Evolutionary conservation across 495 filamentous ascomycete species (phyloP).

Genomic region (Aspergillus haitiensis): DNA sequence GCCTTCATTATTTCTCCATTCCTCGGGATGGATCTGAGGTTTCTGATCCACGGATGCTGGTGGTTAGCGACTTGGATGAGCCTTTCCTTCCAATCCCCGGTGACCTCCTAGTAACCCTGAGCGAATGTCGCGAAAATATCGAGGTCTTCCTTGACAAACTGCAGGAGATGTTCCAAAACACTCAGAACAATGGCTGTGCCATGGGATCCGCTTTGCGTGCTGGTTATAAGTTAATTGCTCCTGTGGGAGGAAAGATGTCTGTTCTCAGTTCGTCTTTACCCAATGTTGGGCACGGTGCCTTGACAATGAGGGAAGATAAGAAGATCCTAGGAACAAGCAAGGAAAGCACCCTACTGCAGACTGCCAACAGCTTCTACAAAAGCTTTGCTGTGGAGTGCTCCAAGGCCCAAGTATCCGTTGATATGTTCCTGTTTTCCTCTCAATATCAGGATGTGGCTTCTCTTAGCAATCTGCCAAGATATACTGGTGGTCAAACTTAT

Average conservation of each 20-base stretch:
- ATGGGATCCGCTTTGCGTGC: constrained; percentile 92
- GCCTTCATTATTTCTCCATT: constrained; percentile 92
- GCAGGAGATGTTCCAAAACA: constrained; percentile 95
- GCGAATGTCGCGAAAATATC: constrained; percentile 85
- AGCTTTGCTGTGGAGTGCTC: constrained; percentile 98
- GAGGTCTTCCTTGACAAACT: constrained; percentile 88
- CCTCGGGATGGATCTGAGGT: constrained; percentile 82
- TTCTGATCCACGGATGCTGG: constrained; percentile 83
- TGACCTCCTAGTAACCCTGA: constrained; percentile 87
- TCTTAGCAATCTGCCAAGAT: constrained; percentile 88
- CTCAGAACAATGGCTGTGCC: constrained; percentile 78
- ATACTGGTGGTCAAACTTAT: constrained; percentile 97
- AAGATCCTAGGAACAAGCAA: constrained; percentile 93
- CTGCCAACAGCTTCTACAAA: constrained; percentile 95
- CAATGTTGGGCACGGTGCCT: constrained; percentile 85
- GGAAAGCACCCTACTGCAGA: constrained; percentile 83
- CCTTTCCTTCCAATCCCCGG: constrained; percentile 93
- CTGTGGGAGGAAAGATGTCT: constrained; percentile 89
- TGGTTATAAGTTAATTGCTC: constrained; percentile 91
- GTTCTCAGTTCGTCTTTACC: constrained; percentile 87
- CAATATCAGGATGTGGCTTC: constrained; percentile 97
- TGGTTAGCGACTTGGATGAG: constrained; percentile 94
- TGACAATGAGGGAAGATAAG: constrained; percentile 95
- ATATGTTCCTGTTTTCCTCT: constrained; percentile 98
- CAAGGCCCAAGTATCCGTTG: constrained; percentile 96